Evolutionary conservation across 495 filamentous ascomycete genomes (phyloP).

Genomic region (Penicillium nucicola): DNA sequence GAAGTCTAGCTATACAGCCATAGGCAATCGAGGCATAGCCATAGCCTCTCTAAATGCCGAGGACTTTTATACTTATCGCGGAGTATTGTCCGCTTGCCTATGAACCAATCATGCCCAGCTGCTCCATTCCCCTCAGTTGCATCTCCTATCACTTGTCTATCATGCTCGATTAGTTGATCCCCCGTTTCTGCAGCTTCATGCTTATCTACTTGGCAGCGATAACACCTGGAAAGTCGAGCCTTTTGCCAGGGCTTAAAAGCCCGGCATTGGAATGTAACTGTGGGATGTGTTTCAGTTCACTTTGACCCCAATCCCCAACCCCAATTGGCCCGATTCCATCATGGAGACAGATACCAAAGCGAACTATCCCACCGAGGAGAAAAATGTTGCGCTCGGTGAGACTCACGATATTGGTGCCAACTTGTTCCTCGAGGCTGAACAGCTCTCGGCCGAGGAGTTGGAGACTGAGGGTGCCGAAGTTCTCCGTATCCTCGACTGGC

Average conservation of each 20-base stretch:
- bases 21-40: no score
- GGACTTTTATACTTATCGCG: background rate
- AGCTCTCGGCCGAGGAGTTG: conserved; percentile 30
- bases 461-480: conserved; percentile 29
- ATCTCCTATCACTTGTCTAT: conserved; percentile 1
- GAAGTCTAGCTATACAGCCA: background rate
- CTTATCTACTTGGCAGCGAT: conserved; percentile 25
- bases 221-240: background rate
- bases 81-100: conserved; percentile 15
- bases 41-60: no score
- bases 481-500: conserved; percentile 32
- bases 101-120: no score
- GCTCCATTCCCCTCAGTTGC: no score
- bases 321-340: background rate
- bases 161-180: no score
- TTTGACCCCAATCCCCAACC: background rate
- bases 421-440: conserved; percentile 30
- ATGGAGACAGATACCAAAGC: conserved; percentile 19
- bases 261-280: background rate
- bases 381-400: conserved; percentile 22
- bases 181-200: background rate
- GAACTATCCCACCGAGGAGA: conserved; percentile 17
- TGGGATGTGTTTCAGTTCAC: background rate
- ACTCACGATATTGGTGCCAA: conserved; percentile 30
- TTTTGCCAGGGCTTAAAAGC: background rate